These are phyloP conservation scores for Boletus sensibilis DNA, from an alignment of 768 basidiomycete genomes.

Conservation along the genomic window DNA sequence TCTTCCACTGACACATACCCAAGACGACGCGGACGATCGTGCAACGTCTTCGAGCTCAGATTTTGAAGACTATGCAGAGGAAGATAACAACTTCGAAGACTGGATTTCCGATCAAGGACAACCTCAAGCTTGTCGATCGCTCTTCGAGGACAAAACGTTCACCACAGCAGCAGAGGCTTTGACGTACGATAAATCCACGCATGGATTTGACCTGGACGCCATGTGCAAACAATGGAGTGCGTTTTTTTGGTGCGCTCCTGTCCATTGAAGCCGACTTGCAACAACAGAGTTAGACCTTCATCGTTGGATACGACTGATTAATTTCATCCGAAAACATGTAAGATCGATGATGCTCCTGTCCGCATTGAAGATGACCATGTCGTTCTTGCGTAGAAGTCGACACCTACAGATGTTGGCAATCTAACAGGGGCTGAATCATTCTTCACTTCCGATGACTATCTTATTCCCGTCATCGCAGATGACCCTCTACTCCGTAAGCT, in stretches of 20 bases:
- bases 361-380: background rate
- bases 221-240: slow-evolving; percentile 54
- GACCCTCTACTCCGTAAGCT: slow-evolving; percentile 86
- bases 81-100: slow-evolving; percentile 75
- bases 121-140: slow-evolving; percentile 58
- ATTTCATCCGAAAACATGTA: slow-evolving; percentile 81
- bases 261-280: background rate
- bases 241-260: slow-evolving; percentile 19
- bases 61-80: slow-evolving; percentile 28
- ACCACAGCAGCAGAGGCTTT: slow-evolving; percentile 59
- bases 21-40: slow-evolving; percentile 11
- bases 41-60: slow-evolving; percentile 23
- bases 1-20: background rate
- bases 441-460: slow-evolving; percentile 73
- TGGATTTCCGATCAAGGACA: slow-evolving; percentile 71
- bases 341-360: background rate
- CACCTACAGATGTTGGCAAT: slow-evolving; percentile 41
- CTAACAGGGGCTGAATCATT: slow-evolving; percentile 61
- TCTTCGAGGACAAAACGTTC: slow-evolving; percentile 70
- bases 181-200: slow-evolving; percentile 54
- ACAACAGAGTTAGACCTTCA: slow-evolving; percentile 71
- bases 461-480: slow-evolving; percentile 79
- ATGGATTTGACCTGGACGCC: slow-evolving; percentile 63
- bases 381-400: slow-evolving; percentile 47
- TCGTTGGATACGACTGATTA: slow-evolving; percentile 77